A percentile compares a stretch with the other conserved stretches of the same genome.
Conservation (phyloP, 176 grass and related monocot species). For the Aegilops tauschii region DNA sequence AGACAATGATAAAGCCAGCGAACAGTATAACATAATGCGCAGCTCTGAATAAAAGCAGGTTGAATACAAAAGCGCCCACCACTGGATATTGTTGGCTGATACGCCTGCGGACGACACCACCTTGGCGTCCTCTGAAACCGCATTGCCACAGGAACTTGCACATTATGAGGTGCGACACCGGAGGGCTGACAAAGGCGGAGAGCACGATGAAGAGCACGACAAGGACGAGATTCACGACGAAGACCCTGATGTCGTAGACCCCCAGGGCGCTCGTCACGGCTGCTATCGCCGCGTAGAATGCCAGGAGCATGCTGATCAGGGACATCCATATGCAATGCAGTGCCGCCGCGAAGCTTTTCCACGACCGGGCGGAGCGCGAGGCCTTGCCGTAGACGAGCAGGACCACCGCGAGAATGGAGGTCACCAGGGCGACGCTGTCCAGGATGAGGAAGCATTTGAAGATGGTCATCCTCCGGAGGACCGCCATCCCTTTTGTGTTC, state of each 20-base stretch:
- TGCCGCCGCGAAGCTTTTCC: background rate
- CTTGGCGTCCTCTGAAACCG: background rate
- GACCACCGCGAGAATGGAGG: background rate
- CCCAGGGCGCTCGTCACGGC: background rate
- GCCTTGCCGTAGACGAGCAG: background rate
- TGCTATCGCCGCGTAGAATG: background rate
- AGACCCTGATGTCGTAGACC: background rate
- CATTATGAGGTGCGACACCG: background rate
- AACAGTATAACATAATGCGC: background rate
- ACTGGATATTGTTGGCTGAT: background rate
- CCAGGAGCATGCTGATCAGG: background rate
- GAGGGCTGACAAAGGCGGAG: background rate
- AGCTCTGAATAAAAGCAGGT: background rate
- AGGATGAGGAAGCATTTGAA: background rate
- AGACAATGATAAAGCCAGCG: background rate
- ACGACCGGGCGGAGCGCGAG: background rate
- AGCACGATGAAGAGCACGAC: background rate
- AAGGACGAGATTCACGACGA: background rate
- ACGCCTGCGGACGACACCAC: background rate
- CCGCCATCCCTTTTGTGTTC: background rate
- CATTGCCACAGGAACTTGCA: background rate
- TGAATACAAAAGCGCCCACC: background rate
- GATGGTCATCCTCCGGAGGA: rapidly evolving
- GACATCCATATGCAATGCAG: background rate
- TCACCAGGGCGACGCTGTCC: background rate